Percentiles rank a stretch among this genome's conserved stretches.
Conservation (phyloP, 1,284 basidiomycete species). For the Heterobasidion annosum region DNA sequence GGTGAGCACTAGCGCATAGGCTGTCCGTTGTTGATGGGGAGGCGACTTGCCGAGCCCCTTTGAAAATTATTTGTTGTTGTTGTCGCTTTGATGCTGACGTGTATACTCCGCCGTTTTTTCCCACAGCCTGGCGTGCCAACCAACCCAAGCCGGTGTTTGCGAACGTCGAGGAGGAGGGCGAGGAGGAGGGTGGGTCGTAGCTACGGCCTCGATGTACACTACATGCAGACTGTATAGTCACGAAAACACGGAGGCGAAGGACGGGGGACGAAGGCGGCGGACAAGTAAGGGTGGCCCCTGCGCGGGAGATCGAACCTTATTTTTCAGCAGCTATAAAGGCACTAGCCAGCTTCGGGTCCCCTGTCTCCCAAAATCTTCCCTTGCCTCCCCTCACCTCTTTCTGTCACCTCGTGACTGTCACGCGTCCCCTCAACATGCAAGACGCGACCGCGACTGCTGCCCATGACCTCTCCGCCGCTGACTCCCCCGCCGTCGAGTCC, state of each 20-base stretch:
- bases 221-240: slow-evolving; percentile 1
- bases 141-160: slow-evolving; percentile 77
- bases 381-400: slow-evolving; percentile 21
- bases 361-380: slow-evolving; percentile 63
- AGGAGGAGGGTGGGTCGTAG: slow-evolving; percentile 43
- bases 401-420: slow-evolving; percentile 29
- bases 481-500: slow-evolving; percentile 38
- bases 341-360: slow-evolving; percentile 56
- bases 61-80: slow-evolving; percentile 28
- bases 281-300: slow-evolving; percentile 39
- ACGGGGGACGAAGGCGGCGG: slow-evolving; percentile 12
- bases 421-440: slow-evolving; percentile 36
- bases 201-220: slow-evolving; percentile 6
- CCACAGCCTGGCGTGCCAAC: slow-evolving; percentile 72
- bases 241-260: slow-evolving; percentile 8
- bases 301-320: slow-evolving; percentile 76
- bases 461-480: slow-evolving; percentile 21
- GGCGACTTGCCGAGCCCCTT: slow-evolving; percentile 5
- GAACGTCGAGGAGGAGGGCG: slow-evolving; percentile 36
- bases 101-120: slow-evolving; percentile 48
- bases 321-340: slow-evolving; percentile 70
- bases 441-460: slow-evolving; percentile 33
- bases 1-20: slow-evolving; percentile 38
- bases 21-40: slow-evolving; percentile 3
- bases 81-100: slow-evolving; percentile 54